Percentiles rank a stretch among this genome's conserved stretches.
Evolutionary conservation across 148 eudicot genomes (phyloP).

Genomic region (Pharnaceum exiguum): DNA sequence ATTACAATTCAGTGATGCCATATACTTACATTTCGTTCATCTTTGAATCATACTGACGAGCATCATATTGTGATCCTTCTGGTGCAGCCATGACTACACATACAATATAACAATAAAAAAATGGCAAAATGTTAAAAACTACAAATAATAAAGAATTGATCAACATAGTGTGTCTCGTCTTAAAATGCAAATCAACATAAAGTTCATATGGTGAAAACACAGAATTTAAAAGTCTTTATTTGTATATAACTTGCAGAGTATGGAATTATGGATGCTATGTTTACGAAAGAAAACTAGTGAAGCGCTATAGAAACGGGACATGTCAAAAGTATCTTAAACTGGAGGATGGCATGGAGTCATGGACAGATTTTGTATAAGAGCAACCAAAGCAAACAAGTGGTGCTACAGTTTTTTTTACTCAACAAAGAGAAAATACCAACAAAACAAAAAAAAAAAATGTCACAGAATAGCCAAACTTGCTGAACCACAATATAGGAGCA

Average conservation of each 20-base stretch:
- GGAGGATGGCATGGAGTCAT: too few species aligned
- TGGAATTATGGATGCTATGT: too few species aligned
- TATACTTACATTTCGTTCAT: conserved; percentile 29
- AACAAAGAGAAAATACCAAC: neutral
- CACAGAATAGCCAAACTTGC: conserved; percentile 49
- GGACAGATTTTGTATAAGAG: too few species aligned
- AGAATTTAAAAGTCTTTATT: too few species aligned
- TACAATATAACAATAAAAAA: too few species aligned
- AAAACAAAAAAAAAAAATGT: conserved; percentile 15
- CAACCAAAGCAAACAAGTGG: neutral
- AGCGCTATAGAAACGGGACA: too few species aligned
- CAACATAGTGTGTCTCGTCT: too few species aligned
- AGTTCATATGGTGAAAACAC: too few species aligned
- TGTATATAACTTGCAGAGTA: too few species aligned
- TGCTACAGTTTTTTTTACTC: neutral
- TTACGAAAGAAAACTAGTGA: too few species aligned
- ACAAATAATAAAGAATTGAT: neutral
- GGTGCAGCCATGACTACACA: conserved; percentile 26
- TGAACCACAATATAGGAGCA: conserved; percentile 11
- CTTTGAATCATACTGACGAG: conserved; percentile 19
- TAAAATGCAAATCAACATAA: too few species aligned
- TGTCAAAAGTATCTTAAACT: too few species aligned
- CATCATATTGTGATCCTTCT: conserved; percentile 30
- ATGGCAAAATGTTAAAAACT: neutral
- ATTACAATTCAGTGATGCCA: neutral